These are phyloP conservation scores for Eudorina sp. DNA, from an alignment of 139 green algal species.

Conservation along the genomic window DNA sequence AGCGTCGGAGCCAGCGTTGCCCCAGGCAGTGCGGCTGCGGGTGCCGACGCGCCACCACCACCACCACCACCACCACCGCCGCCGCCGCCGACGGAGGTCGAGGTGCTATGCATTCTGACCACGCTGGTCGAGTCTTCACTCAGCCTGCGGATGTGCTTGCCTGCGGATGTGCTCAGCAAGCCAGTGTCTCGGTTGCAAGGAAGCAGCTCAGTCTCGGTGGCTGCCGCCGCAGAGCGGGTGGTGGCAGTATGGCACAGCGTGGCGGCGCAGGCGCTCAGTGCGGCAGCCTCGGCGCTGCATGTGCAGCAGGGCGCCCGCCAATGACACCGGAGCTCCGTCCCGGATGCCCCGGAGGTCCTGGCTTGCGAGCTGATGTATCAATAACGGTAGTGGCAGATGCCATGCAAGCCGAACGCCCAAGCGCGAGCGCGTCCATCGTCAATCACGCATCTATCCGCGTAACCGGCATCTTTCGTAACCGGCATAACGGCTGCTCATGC, in stretches of 20 bases:
- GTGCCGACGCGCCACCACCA: too few species aligned
- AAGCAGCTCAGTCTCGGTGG: background rate
- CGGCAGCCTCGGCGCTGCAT: background rate
- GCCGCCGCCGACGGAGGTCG: background rate
- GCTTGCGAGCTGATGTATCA: too few species aligned
- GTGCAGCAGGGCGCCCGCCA: slow-evolving; percentile 1
- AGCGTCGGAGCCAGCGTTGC: too few species aligned
- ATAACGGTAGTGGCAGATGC: too few species aligned
- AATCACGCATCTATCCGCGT: too few species aligned
- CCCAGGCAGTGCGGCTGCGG: too few species aligned
- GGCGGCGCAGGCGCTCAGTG: slow-evolving; percentile 32
- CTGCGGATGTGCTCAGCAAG: background rate
- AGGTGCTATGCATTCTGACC: background rate
- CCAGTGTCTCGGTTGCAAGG: background rate
- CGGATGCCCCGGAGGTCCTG: too few species aligned
- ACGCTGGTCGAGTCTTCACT: background rate
- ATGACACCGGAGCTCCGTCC: too few species aligned
- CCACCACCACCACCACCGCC: background rate
- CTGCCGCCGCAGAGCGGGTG: background rate
- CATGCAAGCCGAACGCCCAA: too few species aligned
- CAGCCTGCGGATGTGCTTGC: slow-evolving; percentile 10
- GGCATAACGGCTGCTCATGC: too few species aligned
- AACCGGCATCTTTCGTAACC: too few species aligned
- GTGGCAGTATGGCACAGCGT: background rate
- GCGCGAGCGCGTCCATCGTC: too few species aligned